Evolutionary conservation across 1,139 yeast genomes (phyloP).

Genomic region (Suhomyces kunorum): DNA sequence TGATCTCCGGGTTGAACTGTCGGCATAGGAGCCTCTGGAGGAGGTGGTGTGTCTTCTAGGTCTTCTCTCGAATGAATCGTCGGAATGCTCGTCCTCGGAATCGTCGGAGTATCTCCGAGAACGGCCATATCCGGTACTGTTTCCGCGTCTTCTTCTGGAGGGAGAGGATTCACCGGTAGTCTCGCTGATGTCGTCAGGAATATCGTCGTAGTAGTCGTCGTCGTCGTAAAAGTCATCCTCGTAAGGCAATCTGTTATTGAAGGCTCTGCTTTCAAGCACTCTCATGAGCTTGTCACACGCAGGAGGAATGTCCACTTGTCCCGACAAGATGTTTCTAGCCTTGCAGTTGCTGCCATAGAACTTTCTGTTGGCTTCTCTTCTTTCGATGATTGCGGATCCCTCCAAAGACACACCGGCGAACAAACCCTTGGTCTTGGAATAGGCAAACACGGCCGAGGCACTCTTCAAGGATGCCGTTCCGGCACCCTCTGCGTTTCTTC

Average conservation of each 20-base stretch:
- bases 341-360: conserved; percentile 88
- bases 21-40: conserved; percentile 7
- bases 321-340: conserved; percentile 78
- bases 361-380: conserved; percentile 95
- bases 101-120: conserved; percentile 43
- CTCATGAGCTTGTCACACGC: conserved; percentile 89
- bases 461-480: conserved; percentile 89
- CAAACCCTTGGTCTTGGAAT: conserved; percentile 93
- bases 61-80: conserved; percentile 28
- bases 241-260: conserved; percentile 56
- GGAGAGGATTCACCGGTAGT: conserved; percentile 38
- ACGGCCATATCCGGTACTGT: conserved; percentile 24
- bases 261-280: conserved; percentile 82
- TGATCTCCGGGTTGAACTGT: conserved; percentile 29
- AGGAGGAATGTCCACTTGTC: conserved; percentile 89
- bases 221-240: conserved; percentile 57
- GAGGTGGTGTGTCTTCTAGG: conserved; percentile 12
- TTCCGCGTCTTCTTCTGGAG: conserved; percentile 31
- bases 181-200: conserved; percentile 66
- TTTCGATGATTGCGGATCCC: conserved; percentile 91
- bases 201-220: conserved; percentile 67
- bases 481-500: conserved; percentile 97
- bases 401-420: conserved; percentile 97
- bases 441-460: conserved; percentile 89
- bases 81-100: conserved; percentile 35